Evolutionary conservation across 2,329 filamentous ascomycete genomes (phyloP).

Genomic region (Talaromyces sp.): DNA sequence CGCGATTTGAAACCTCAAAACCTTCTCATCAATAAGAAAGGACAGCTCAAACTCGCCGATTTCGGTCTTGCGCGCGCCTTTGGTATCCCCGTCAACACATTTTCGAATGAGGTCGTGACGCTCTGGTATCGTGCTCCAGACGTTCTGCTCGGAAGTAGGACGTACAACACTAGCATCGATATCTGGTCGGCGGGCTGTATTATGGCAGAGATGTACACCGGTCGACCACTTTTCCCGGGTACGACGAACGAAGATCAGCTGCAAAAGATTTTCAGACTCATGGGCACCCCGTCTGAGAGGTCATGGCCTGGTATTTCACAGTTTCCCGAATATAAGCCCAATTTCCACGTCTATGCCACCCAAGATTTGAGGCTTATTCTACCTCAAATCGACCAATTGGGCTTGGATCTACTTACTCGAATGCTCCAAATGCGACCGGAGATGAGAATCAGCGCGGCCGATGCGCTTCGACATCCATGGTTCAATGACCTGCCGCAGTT

Average conservation of each 20-base stretch:
- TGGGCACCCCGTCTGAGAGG: constrained; percentile 94
- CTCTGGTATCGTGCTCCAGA: constrained; percentile 97
- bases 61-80: constrained; percentile 93
- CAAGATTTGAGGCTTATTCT: constrained; percentile 84
- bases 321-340: constrained; percentile 96
- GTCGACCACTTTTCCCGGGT: constrained; percentile 89
- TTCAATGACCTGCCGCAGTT: constrained; percentile 66
- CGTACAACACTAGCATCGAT: constrained; percentile 99
- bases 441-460: constrained; percentile 79
- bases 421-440: constrained; percentile 94
- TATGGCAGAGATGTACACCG: constrained; percentile 99
- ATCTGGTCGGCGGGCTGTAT: constrained; percentile 99
- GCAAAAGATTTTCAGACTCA: constrained; percentile 93
- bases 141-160: constrained; percentile 86
- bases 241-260: constrained; percentile 98
- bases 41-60: constrained; percentile 86
- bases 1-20: constrained; percentile 96
- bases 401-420: constrained; percentile 79
- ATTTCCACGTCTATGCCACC: constrained; percentile 89
- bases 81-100: constrained; percentile 95
- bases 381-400: constrained; percentile 81
- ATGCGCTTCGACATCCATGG: constrained; percentile 88
- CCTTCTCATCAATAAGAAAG: constrained; percentile 88
- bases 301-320: constrained; percentile 94
- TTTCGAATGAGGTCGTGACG: constrained; percentile 96